phyloP scores from a whole-genome alignment of 73 alveolate genomes.

The Paramecium primaurelia region DNA sequence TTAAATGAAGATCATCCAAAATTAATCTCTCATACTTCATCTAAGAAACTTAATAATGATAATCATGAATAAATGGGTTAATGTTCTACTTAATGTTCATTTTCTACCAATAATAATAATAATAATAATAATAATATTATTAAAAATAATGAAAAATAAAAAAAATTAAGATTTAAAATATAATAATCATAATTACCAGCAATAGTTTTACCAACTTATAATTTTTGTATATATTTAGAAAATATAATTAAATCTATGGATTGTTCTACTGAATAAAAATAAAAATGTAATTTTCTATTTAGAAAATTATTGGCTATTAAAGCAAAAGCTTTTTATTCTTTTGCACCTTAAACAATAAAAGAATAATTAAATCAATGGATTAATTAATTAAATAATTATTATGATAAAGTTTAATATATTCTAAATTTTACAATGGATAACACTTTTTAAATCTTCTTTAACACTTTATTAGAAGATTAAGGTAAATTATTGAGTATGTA shows the following conservation, averaged over 20 bases:
- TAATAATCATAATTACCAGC: not conserved
- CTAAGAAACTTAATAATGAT: not conserved
- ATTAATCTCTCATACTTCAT: not conserved
- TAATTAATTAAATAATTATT: not conserved
- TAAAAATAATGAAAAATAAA: not conserved
- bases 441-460: not conserved
- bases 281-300: not conserved
- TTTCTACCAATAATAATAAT: not conserved
- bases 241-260: not conserved
- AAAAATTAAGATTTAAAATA: not conserved
- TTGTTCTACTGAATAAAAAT: not conserved
- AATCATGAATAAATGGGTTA: not conserved
- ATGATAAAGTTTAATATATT: not conserved
- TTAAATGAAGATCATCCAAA: not conserved
- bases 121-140: not conserved
- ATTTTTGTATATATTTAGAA: not conserved
- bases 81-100: not conserved
- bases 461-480: not conserved
- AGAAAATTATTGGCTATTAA: not conserved
- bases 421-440: not conserved
- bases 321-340: not conserved
- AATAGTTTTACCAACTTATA: not conserved
- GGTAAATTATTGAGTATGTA: conserved; percentile 5
- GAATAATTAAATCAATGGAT: not conserved
- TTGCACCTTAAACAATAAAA: not conserved